Evolutionary conservation across 306 rosid genomes (phyloP), one percentile per base, ranked within the genome.

Genomic region (Trifolium repens): DNA sequence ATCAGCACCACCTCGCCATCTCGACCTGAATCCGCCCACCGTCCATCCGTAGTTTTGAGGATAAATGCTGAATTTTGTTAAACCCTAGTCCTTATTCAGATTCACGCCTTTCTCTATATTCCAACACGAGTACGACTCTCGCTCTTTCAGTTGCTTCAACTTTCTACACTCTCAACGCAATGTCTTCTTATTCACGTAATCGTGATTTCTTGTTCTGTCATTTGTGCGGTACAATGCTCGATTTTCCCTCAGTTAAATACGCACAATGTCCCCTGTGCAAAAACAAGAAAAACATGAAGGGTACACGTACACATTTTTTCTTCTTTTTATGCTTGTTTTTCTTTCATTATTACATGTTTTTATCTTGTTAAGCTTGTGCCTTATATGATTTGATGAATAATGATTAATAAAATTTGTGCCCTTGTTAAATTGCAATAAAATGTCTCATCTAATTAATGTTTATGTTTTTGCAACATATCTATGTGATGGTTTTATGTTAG

Each of bases 181-280:
- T 84, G 87, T 74, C 82, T 54, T 69, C 82, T 54, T 69, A 79
- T 74, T 69, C 76, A 65, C 83, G 50, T 1, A 70, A 76, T 13
- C 85, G 77, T 3, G 88, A 81, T 84, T 84, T 84, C 69, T 52
- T 50, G 52, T 84, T 81, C 78, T 84, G 88, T 54, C 34, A 78
- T 16, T 46, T 73, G 49, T 84, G 85, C 34, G 88, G 88, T 37
- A 84, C 83, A 13, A 47, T 70, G 81, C 83, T 84, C 30, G 34
- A 17, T 4, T 80, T 58, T 16, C 80, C 83, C 68, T 84, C 88
- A 61, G 1, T 32, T 5, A 11, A 81, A 30, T 63, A 73, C 2
- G 83, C 83, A 1, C 9, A 55, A 26, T 84, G 85, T 63, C 85
- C 88, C 8, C 30, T 77, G 63, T 73, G 87, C 80, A 73, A 77